These are phyloP conservation scores for Arachis monticola DNA, from an alignment of 331 rosid species.

Conservation along the genomic window DNA sequence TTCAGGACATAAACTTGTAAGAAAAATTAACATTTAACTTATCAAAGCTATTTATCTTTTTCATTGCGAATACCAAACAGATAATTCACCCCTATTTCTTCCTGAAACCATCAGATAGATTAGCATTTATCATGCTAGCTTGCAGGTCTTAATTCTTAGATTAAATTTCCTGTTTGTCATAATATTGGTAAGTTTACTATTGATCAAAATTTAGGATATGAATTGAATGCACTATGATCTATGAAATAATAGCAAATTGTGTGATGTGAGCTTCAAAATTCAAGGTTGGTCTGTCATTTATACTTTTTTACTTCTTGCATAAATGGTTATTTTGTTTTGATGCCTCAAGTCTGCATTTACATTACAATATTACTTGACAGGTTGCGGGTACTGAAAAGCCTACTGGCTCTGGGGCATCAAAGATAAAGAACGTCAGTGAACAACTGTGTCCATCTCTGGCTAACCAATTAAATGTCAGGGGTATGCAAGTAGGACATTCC, in stretches of 20 bases:
- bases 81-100: conserved; percentile 24
- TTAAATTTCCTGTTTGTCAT: conserved; percentile 26
- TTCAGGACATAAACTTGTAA: conserved; percentile 61
- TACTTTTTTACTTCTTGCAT: conserved; percentile 26
- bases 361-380: conserved; percentile 52
- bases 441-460: conserved; percentile 52
- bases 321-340: conserved; percentile 5
- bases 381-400: conserved; percentile 59
- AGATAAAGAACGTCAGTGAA: conserved; percentile 48
- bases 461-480: conserved; percentile 54
- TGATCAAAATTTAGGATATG: conserved; percentile 12
- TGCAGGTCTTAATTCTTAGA: conserved; percentile 21
- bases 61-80: background rate
- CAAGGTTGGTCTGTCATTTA: conserved; percentile 13
- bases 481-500: conserved; percentile 51
- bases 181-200: conserved; percentile 23
- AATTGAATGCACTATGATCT: conserved; percentile 33
- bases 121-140: conserved; percentile 7
- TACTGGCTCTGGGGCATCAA: conserved; percentile 57
- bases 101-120: conserved; percentile 19
- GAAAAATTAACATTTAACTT: conserved; percentile 42
- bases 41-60: conserved; percentile 22
- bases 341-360: conserved; percentile 23
- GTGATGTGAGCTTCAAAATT: conserved; percentile 24
- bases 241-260: background rate